Percentiles rank a stretch among this genome's conserved stretches.
Evolutionary conservation across 306 rosid species (phyloP).

Genomic region (Vicia faba): DNA sequence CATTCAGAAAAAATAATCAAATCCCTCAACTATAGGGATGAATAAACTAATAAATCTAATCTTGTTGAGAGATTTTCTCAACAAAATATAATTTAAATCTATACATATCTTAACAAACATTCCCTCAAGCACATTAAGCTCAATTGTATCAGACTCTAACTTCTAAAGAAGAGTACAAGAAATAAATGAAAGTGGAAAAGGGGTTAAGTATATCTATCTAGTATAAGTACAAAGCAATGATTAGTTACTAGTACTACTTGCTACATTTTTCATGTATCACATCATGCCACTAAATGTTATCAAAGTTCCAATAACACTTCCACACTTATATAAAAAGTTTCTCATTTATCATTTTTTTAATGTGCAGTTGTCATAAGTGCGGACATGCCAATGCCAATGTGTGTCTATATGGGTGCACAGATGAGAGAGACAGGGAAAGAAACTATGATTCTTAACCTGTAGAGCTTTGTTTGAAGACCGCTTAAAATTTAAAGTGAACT

Average conservation of each 20-base stretch:
- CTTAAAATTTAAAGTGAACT: constrained; percentile 68
- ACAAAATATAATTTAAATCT: too few relatives aligned
- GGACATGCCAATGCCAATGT: constrained; percentile 4
- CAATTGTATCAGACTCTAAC: constrained; percentile 17
- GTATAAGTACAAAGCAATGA: constrained; percentile 8
- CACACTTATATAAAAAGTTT: neutral
- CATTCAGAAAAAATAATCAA: too few relatives aligned
- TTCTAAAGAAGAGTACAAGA: neutral
- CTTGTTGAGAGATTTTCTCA: too few relatives aligned
- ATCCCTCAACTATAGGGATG: too few relatives aligned
- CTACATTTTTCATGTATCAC: constrained; percentile 9
- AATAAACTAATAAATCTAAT: too few relatives aligned
- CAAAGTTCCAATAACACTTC: constrained; percentile 26
- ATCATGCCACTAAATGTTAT: constrained; percentile 7
- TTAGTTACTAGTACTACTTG: neutral
- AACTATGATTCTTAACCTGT: constrained; percentile 63
- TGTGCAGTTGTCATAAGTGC: constrained; percentile 8
- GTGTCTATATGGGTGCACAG: neutral
- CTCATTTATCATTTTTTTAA: constrained; percentile 3
- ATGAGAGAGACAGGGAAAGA: constrained; percentile 28
- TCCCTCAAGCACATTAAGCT: constrained; percentile 12
- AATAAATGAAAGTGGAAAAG: constrained; percentile 6
- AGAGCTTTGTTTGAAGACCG: constrained; percentile 61
- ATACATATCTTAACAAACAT: neutral
- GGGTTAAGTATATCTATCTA: neutral